Evolutionary conservation across 2,329 filamentous ascomycete genomes (phyloP).

Genomic region (Pyrenochaeta sp.): DNA sequence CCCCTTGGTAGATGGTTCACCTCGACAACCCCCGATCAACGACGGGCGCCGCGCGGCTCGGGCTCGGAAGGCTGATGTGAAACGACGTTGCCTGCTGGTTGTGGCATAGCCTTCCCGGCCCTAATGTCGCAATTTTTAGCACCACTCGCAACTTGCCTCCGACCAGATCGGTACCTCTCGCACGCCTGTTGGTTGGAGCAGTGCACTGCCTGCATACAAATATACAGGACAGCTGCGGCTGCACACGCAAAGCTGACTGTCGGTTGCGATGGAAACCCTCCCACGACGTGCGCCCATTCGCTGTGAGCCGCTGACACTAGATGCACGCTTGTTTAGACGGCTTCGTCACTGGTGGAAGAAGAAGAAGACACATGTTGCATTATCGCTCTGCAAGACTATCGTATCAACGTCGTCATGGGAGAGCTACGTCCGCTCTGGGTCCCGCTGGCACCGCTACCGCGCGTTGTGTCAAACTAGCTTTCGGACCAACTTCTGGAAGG

Average conservation of each 20-base stretch:
- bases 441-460: neutral
- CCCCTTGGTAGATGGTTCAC: neutral
- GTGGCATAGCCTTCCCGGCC: constrained; percentile 20
- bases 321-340: too few relatives aligned
- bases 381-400: too few relatives aligned
- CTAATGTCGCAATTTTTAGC: constrained; percentile 28
- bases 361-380: too few relatives aligned
- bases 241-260: neutral
- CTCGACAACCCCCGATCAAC: constrained; percentile 3
- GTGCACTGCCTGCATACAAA: neutral
- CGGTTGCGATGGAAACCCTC: neutral
- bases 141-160: neutral
- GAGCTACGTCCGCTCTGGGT: neutral
- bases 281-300: neutral
- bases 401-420: too few relatives aligned
- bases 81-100: constrained; percentile 16
- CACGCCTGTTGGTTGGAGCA: constrained; percentile 4
- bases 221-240: neutral
- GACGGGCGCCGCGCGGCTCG: constrained; percentile 20
- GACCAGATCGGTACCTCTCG: neutral
- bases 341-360: too few relatives aligned
- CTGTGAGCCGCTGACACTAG: neutral
- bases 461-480: neutral
- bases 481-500: neutral
- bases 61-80: constrained; percentile 28